Evolutionary conservation across 805 yeast species (phyloP).

Genomic region (Lipomyces kockii): DNA sequence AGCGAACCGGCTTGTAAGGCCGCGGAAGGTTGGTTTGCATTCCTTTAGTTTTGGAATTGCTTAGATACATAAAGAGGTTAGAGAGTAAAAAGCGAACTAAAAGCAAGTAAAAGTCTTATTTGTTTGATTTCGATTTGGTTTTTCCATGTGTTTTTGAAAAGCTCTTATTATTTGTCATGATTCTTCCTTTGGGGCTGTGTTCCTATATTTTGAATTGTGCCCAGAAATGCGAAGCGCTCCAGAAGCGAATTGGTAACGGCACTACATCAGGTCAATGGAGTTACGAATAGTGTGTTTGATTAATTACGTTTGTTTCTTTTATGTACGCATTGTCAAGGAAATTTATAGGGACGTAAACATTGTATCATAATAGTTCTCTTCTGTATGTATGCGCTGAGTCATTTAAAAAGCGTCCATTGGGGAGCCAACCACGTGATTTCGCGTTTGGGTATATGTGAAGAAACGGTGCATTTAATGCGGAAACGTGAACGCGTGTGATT

Average conservation of each 20-base stretch:
- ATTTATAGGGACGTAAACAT: neutral
- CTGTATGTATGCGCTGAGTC: too few species aligned
- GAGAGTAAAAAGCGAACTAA: neutral
- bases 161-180: neutral
- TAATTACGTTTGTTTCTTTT: neutral
- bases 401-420: too few species aligned
- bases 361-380: neutral
- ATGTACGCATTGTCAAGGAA: neutral
- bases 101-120: neutral
- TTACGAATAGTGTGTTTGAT: neutral
- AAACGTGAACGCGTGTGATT: neutral
- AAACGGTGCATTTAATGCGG: neutral
- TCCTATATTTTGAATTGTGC: neutral
- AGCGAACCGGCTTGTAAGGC: constrained; percentile 28
- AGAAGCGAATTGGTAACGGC: neutral
- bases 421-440: too few species aligned
- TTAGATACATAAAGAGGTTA: too few species aligned
- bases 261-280: neutral
- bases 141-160: neutral
- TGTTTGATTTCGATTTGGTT: neutral
- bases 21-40: neutral
- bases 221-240: neutral
- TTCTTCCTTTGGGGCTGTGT: neutral
- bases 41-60: too few species aligned
- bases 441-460: neutral